Conservation (phyloP, 495 filamentous ascomycete species). For the Cudoniella acicularis region DNA sequence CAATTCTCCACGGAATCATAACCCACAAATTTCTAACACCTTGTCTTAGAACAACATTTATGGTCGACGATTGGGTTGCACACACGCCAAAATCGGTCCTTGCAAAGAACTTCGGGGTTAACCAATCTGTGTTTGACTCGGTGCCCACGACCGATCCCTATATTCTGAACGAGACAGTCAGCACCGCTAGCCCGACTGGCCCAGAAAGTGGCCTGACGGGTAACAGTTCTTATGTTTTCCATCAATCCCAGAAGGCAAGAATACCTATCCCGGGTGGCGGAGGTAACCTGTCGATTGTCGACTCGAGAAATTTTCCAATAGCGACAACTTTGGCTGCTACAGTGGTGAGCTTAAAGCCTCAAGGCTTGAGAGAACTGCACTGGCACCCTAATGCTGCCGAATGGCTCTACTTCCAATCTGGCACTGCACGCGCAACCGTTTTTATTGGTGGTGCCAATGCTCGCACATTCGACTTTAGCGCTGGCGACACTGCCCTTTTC, state of each 20-base stretch:
- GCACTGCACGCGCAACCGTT: conserved; percentile 54
- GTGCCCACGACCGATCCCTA: conserved; percentile 57
- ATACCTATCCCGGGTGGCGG: conserved; percentile 55
- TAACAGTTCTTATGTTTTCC: conserved; percentile 55
- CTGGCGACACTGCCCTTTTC: conserved; percentile 63
- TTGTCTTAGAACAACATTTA: conserved; percentile 51
- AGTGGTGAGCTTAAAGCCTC: conserved; percentile 56
- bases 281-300: conserved; percentile 55
- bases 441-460: conserved; percentile 56
- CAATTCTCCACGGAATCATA: conserved; percentile 2
- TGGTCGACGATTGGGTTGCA: conserved; percentile 60
- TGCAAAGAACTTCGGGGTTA: conserved; percentile 62
- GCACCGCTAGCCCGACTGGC: conserved; percentile 43
- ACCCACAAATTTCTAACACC: background rate
- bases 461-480: conserved; percentile 60
- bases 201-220: conserved; percentile 45
- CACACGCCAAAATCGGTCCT: conserved; percentile 59
- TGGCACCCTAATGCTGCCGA: conserved; percentile 69
- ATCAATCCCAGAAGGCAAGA: conserved; percentile 44
- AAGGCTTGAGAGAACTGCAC: conserved; percentile 59
- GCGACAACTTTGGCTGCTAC: conserved; percentile 58
- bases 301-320: conserved; percentile 59
- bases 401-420: conserved; percentile 64
- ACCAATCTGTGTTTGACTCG: conserved; percentile 50
- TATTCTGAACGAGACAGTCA: conserved; percentile 53